Evolutionary conservation across 2,329 filamentous ascomycete species (phyloP).

Genomic region (Monilinia fructicola): DNA sequence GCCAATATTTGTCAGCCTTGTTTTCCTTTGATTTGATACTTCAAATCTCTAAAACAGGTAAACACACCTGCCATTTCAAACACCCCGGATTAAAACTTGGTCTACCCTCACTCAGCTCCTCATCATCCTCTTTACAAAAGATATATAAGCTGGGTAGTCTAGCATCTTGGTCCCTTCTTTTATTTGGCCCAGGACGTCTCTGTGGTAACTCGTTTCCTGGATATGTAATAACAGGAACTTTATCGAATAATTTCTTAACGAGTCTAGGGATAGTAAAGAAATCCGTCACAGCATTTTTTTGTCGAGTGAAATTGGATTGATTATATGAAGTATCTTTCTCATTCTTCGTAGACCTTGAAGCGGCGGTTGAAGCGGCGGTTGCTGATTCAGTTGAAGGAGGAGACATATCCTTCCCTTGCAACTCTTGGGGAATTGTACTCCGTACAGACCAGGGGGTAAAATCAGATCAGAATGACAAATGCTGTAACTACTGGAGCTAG

Average conservation of each 20-base stretch:
- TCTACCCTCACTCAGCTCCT: constrained; percentile 51
- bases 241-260: constrained; percentile 79
- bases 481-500: too few species aligned
- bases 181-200: constrained; percentile 49
- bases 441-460: neutral
- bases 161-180: constrained; percentile 30
- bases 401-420: constrained; percentile 9
- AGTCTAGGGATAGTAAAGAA: constrained; percentile 60
- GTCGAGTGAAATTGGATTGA: constrained; percentile 28
- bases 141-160: constrained; percentile 65
- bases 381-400: constrained; percentile 12
- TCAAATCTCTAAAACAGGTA: neutral
- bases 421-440: neutral
- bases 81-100: constrained; percentile 91
- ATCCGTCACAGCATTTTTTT: constrained; percentile 29
- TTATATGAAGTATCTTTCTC: constrained; percentile 19
- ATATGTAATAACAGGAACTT: constrained; percentile 77
- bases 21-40: neutral
- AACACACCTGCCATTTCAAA: constrained; percentile 88
- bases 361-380: neutral
- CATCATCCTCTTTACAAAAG: constrained; percentile 66
- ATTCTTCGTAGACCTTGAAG: neutral
- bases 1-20: constrained; percentile 26
- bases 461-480: neutral
- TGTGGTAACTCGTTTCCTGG: constrained; percentile 71